Evolutionary conservation across 148 eudicot genomes (phyloP).

Genomic region (Rhododendron henanense): DNA sequence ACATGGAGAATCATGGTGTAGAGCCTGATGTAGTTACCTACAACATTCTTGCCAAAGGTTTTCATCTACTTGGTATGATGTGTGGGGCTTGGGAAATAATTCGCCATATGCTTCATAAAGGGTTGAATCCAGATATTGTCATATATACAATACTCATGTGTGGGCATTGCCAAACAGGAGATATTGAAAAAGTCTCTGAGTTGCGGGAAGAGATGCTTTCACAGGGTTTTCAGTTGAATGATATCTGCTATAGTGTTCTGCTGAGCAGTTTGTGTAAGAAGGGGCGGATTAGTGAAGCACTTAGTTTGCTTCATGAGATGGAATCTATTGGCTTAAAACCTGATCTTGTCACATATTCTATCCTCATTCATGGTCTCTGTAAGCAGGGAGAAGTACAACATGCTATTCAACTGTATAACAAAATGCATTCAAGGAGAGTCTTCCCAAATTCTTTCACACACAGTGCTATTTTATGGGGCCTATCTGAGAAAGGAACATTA

Average conservation of each 20-base stretch:
- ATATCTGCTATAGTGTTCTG: slow-evolving; percentile 44
- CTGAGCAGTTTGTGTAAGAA: slow-evolving; percentile 61
- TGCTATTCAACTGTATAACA: slow-evolving; percentile 49
- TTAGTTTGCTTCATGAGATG: slow-evolving; percentile 52
- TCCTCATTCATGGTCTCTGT: slow-evolving; percentile 68
- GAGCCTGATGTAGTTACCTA: slow-evolving; percentile 68
- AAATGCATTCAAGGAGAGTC: slow-evolving; percentile 47
- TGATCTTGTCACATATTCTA: slow-evolving; percentile 58
- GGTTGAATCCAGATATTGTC: slow-evolving; percentile 37
- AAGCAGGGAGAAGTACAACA: slow-evolving; percentile 50
- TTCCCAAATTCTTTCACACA: slow-evolving; percentile 42
- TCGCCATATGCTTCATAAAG: slow-evolving; percentile 39
- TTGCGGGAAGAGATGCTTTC: slow-evolving; percentile 61
- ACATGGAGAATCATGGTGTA: slow-evolving; percentile 73
- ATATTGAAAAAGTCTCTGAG: slow-evolving; percentile 46
- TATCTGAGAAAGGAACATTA: slow-evolving; percentile 46
- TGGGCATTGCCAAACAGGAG: slow-evolving; percentile 60
- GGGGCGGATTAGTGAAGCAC: slow-evolving; percentile 48
- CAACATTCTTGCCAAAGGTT: slow-evolving; percentile 73
- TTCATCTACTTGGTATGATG: slow-evolving; percentile 51
- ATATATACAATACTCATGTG: slow-evolving; percentile 58
- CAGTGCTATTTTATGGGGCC: slow-evolving; percentile 44
- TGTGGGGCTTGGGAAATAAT: slow-evolving; percentile 36
- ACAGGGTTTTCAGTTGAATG: slow-evolving; percentile 44
- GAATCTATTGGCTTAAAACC: slow-evolving; percentile 44